Evolutionary conservation across 208 protist species (phyloP).

Genomic region (Leishmania tropica): DNA sequence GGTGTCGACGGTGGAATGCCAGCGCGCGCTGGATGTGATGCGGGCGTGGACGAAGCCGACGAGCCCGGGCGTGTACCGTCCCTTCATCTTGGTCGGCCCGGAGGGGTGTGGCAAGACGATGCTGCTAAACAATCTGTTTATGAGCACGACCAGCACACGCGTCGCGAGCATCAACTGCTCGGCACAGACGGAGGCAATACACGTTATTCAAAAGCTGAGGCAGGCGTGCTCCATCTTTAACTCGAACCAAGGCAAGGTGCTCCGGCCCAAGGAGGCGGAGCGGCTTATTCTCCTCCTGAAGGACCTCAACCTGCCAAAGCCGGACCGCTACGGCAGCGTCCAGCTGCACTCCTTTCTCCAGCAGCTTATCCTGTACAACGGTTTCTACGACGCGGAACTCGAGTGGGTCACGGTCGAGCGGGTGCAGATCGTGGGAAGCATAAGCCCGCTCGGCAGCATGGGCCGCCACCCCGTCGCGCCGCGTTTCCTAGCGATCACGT

Average conservation of each 20-base stretch:
- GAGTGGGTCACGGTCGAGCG: slow-evolving; percentile 97
- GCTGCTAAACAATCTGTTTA: slow-evolving; percentile 93
- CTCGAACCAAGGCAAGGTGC: slow-evolving; percentile 93
- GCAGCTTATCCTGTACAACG: slow-evolving; percentile 97
- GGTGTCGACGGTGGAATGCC: slow-evolving; percentile 95
- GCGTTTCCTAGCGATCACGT: slow-evolving; percentile 96
- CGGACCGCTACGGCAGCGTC: slow-evolving; percentile 98
- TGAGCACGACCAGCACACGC: slow-evolving; percentile 53
- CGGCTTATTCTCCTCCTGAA: slow-evolving; percentile 96
- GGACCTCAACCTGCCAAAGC: slow-evolving; percentile 98
- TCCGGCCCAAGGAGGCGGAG: slow-evolving; percentile 95
- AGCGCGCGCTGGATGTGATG: slow-evolving; percentile 91
- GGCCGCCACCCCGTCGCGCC: slow-evolving; percentile 94
- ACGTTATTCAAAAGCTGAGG: slow-evolving; percentile 97
- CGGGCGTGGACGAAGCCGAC: slow-evolving; percentile 91
- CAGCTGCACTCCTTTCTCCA: slow-evolving; percentile 97
- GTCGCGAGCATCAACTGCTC: slow-evolving; percentile 96
- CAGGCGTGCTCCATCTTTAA: slow-evolving; percentile 94
- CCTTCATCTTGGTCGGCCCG: slow-evolving; percentile 97
- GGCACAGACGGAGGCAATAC: slow-evolving; percentile 93
- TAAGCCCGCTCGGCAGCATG: slow-evolving; percentile 96
- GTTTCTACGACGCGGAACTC: slow-evolving; percentile 96
- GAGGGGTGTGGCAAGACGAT: slow-evolving; percentile 97
- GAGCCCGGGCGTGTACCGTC: slow-evolving; percentile 76
- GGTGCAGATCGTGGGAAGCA: slow-evolving; percentile 96